A percentile compares a stretch with the other conserved stretches of the same genome.
Evolutionary conservation across 192 early-diverging fungal genomes (phyloP).

Genomic region (Coemansia aciculifera): DNA sequence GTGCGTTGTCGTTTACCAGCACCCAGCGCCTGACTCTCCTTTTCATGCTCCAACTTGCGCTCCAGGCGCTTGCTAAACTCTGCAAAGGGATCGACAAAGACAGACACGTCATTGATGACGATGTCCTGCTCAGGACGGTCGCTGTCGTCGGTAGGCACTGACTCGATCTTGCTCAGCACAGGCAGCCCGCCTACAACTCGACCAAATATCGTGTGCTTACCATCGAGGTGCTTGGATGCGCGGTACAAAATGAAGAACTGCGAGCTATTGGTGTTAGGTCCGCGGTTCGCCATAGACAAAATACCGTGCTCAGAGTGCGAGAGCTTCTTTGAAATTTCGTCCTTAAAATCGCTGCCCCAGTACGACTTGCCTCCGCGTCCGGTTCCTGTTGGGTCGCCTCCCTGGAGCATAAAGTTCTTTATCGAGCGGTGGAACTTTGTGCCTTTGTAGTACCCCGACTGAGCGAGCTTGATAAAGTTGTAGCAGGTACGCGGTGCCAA

Average conservation of each 20-base stretch:
- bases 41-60: conserved; percentile 62
- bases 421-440: conserved; percentile 84
- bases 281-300: conserved; percentile 94
- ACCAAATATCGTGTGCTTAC: conserved; percentile 96
- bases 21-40: conserved; percentile 38
- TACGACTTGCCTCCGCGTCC: conserved; percentile 83
- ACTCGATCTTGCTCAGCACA: conserved; percentile 78
- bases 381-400: conserved; percentile 94
- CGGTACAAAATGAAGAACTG: conserved; percentile 66
- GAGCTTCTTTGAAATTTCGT: conserved; percentile 69
- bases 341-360: conserved; percentile 65
- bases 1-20: conserved; percentile 46
- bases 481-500: conserved; percentile 84
- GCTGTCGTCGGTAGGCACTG: conserved; percentile 66
- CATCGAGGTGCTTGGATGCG: conserved; percentile 66
- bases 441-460: conserved; percentile 76
- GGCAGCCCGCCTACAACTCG: conserved; percentile 86
- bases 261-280: conserved; percentile 86
- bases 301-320: conserved; percentile 81
- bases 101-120: conserved; percentile 66
- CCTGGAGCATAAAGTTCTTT: conserved; percentile 96
- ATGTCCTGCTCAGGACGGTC: conserved; percentile 77
- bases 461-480: conserved; percentile 84
- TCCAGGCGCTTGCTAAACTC: conserved; percentile 68
- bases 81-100: conserved; percentile 87